These are phyloP conservation scores for Pugionium cornutum DNA, from an alignment of 345 rosid genomes.

Conservation along the genomic window DNA sequence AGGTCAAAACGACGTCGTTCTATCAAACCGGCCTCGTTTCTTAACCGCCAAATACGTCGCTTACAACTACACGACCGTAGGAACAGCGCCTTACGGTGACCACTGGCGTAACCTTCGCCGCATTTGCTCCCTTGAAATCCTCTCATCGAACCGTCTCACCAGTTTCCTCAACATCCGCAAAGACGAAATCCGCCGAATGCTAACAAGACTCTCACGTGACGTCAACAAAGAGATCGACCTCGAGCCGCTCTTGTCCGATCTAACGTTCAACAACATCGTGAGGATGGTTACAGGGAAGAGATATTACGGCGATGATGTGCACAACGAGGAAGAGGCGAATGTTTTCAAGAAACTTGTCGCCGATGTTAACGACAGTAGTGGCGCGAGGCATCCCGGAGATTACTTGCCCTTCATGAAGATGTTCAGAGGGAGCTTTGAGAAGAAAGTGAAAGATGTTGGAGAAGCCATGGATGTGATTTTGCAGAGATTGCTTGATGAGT, in stretches of 20 bases:
- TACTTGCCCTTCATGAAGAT: conserved; percentile 35
- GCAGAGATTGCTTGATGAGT: conserved; percentile 42
- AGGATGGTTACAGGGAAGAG: conserved; percentile 52
- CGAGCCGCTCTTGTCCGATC: conserved; percentile 26
- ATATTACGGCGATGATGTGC: conserved; percentile 51
- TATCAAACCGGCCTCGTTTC: conserved; percentile 52
- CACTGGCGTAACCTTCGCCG: conserved; percentile 72
- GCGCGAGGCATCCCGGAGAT: conserved; percentile 36
- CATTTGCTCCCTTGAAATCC: conserved; percentile 47
- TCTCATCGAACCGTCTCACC: conserved; percentile 53
- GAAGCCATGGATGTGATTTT: conserved; percentile 31
- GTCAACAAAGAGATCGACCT: too few species aligned
- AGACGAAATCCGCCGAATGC: conserved; percentile 49
- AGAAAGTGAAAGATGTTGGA: conserved; percentile 26
- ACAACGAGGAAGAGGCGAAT: conserved; percentile 43
- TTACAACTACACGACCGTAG: conserved; percentile 42
- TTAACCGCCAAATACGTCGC: conserved; percentile 46
- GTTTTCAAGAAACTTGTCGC: conserved; percentile 46
- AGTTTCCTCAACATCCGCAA: conserved; percentile 32
- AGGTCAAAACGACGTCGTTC: conserved; percentile 48
- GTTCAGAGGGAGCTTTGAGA: conserved; percentile 33
- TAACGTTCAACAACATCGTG: conserved; percentile 46
- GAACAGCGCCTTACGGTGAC: conserved; percentile 51
- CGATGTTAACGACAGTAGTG: conserved; percentile 30
- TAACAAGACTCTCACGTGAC: conserved; percentile 40